Base-by-base conservation (phyloP, 805 yeast species). In the Metschnikowia anglica region DNA sequence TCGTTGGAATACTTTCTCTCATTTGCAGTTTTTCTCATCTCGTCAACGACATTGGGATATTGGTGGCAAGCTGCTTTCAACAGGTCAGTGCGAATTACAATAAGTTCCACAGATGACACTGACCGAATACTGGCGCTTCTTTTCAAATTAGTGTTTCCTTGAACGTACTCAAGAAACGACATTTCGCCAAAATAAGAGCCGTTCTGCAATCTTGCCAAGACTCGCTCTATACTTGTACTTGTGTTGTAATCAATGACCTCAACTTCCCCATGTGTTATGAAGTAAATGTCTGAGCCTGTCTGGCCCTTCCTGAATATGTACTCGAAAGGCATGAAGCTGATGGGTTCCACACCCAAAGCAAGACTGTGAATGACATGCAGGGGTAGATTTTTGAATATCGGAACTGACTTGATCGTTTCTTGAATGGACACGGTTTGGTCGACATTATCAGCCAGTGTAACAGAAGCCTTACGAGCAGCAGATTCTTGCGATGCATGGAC, bases 111-210 rank as follows among this genome's bases (percentile, higher is more conserved):
- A 15, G 74, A 70, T 4, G 80, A 66, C 10, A 81, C 75, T 0
- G 88, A 72, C 46, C 89, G 68, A 25, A 85, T 80, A 44, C 78
- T 77, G 0, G 89, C 90, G 32, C 81, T 74, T 50, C 90, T 62
- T 6, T 59, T 38, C 43, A 55, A 33, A 51, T 63, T 53, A 40
- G 42, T 46, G 12, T 56, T 54, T 34, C 63, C 58, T 18, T 67
- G 61, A 16, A 80, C 53, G 10, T 72, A 70, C 3, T 78, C 66
- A 31, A 85, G 61, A 52, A 84, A 85, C 0, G 87, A 77, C 82
- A 84, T 81, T 59, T 84, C 91, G 17, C 93, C 93, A 63, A 85
- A 83, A 61, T 81, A 83, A 25, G 80, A 74, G 16, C 85, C 87
- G 12, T 78, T 62, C 2, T 78, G 73, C 19, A 85, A 63, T 44